Conservation (phyloP, 495 filamentous ascomycete species). For the Penicillium argentinense region DNA sequence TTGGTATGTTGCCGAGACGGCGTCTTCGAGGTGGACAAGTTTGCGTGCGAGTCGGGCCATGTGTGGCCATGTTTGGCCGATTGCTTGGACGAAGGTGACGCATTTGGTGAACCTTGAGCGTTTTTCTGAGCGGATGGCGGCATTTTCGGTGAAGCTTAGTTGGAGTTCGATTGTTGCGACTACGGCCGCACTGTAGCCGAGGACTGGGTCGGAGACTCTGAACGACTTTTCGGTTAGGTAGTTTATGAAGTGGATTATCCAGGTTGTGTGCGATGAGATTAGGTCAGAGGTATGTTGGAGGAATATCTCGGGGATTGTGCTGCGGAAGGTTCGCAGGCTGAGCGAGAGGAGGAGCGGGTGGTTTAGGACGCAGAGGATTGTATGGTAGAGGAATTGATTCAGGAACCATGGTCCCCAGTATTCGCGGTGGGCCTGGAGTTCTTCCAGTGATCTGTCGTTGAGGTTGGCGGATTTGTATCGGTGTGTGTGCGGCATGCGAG, state of each 20-base stretch:
- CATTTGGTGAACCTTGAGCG: conserved; percentile 46
- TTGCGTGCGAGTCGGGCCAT: conserved; percentile 46
- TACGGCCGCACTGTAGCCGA: conserved; percentile 51
- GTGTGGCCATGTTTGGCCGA: conserved; percentile 46
- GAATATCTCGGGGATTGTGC: conserved; percentile 50
- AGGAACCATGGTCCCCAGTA: conserved; percentile 52
- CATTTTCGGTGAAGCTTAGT: conserved; percentile 44
- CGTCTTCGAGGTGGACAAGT: conserved; percentile 42
- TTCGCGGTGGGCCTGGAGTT: conserved; percentile 39
- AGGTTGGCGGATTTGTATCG: conserved; percentile 47
- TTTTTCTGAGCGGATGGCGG: conserved; percentile 39
- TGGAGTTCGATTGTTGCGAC: conserved; percentile 52
- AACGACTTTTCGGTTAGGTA: conserved; percentile 45
- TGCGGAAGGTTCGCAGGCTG: conserved; percentile 45
- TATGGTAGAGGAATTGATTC: conserved; percentile 51
- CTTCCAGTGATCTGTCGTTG: conserved; percentile 36
- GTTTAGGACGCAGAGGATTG: conserved; percentile 48
- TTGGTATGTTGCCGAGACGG: conserved; percentile 47
- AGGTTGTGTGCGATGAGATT: conserved; percentile 47
- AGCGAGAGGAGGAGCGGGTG: conserved; percentile 48
- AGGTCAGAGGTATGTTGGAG: conserved; percentile 49
- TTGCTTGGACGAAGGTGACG: conserved; percentile 42
- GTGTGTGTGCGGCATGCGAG: conserved; percentile 46
- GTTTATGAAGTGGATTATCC: conserved; percentile 51
- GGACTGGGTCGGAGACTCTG: conserved; percentile 44